phyloP scores from a whole-genome alignment of 768 basidiomycete genomes.

The Lactarius deliciosus region DNA sequence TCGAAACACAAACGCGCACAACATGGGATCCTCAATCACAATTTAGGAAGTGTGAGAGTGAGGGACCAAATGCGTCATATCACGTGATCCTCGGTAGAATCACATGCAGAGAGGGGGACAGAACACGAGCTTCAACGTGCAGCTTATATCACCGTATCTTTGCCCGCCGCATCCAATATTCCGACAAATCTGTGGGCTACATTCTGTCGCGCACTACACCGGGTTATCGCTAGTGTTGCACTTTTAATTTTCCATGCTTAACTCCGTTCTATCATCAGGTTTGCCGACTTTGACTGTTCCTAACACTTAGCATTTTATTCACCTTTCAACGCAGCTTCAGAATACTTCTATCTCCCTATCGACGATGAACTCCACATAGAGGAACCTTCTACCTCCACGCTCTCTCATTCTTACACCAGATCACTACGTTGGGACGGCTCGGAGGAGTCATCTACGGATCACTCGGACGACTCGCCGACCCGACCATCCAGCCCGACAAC shows the following conservation, averaged over 20 bases:
- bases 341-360: constrained; percentile 63
- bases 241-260: constrained; percentile 23
- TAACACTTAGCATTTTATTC: not conserved
- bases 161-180: not conserved
- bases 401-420: constrained; percentile 32
- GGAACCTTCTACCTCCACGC: constrained; percentile 43
- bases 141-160: constrained; percentile 2
- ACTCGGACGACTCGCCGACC: constrained; percentile 26
- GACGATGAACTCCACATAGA: constrained; percentile 53
- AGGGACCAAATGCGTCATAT: constrained; percentile 1
- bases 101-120: constrained; percentile 14
- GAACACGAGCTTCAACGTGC: constrained; percentile 2
- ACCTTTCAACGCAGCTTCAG: constrained; percentile 46
- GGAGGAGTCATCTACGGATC: constrained; percentile 25
- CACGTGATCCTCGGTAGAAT: constrained; percentile 15
- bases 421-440: constrained; percentile 34
- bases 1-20: not conserved
- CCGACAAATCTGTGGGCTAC: constrained; percentile 12
- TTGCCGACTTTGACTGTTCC: constrained; percentile 4
- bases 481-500: constrained; percentile 22
- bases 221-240: not conserved
- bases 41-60: constrained; percentile 1
- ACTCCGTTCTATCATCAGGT: constrained; percentile 30
- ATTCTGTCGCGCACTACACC: not conserved
- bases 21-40: not conserved